phyloP scores from a whole-genome alignment of 257 asterid genomes.

The Linaria vulgaris region DNA sequence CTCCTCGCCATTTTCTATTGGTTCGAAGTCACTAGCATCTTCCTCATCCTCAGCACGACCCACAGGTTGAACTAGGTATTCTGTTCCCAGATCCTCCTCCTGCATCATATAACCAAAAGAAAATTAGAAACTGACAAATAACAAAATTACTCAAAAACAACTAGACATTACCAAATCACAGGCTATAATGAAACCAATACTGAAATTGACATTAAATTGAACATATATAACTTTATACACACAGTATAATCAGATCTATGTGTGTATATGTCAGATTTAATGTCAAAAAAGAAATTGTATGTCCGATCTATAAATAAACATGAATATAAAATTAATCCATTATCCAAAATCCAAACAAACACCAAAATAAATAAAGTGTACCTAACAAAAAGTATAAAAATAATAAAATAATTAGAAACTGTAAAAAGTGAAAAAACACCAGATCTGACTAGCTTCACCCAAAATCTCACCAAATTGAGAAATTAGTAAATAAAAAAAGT shows the following conservation, averaged over 20 bases:
- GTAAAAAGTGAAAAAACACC: background rate
- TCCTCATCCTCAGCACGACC: slow-evolving; percentile 85
- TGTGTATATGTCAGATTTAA: too few relatives aligned
- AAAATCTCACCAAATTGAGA: background rate
- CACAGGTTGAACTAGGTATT: slow-evolving; percentile 72
- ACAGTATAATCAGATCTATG: background rate
- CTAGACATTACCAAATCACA: too few relatives aligned
- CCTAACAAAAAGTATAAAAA: background rate
- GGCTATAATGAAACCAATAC: too few relatives aligned
- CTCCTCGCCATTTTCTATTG: slow-evolving; percentile 65
- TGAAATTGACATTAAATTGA: too few relatives aligned
- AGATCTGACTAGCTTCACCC: slow-evolving; percentile 29
- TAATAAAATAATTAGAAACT: background rate
- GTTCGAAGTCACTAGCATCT: slow-evolving; percentile 88
- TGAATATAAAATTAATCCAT: background rate
- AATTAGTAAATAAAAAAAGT: background rate
- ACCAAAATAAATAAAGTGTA: too few relatives aligned
- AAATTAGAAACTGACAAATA: background rate
- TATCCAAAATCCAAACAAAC: background rate
- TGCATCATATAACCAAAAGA: slow-evolving; percentile 14
- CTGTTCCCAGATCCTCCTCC: slow-evolving; percentile 91
- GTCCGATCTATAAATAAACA: background rate
- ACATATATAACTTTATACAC: too few relatives aligned
- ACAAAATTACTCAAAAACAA: background rate
- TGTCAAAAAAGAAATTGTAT: background rate